Evolutionary conservation across 805 yeast species (phyloP).

Genomic region (Candida yuanshanica): DNA sequence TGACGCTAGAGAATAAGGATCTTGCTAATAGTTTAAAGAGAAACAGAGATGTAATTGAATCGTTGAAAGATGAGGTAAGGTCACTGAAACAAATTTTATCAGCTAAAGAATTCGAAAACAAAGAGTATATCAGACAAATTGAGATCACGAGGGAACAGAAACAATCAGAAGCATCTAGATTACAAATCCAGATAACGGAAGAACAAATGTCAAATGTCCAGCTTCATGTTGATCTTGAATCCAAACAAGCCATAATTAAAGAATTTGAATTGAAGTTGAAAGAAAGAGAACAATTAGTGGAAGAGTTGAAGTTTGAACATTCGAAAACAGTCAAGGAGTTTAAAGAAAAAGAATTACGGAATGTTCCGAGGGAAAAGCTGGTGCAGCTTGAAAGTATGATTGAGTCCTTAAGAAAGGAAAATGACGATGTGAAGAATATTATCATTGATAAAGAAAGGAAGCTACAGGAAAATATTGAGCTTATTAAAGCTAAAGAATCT

Average conservation of each 20-base stretch:
- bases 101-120: conserved; percentile 13
- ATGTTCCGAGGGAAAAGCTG: conserved; percentile 2
- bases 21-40: conserved; percentile 9
- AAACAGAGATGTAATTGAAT: conserved; percentile 8
- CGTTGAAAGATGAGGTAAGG: conserved; percentile 14
- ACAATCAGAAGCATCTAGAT: background rate
- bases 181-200: background rate
- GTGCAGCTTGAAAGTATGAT: background rate
- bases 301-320: background rate
- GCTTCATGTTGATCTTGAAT: background rate
- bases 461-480: background rate
- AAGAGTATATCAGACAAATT: background rate
- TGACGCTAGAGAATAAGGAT: conserved; percentile 10
- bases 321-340: background rate
- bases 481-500: background rate
- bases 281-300: background rate
- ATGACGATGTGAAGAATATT: background rate
- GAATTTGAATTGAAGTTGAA: background rate
- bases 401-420: background rate
- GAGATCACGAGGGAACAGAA: background rate
- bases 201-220: background rate
- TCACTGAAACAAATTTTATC: conserved; percentile 8
- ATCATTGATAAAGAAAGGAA: conserved; percentile 6
- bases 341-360: background rate
- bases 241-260: background rate